Base-by-base conservation (phyloP, 192 early-diverging fungal genomes). In the Polychytrium aggregatum region DNA sequence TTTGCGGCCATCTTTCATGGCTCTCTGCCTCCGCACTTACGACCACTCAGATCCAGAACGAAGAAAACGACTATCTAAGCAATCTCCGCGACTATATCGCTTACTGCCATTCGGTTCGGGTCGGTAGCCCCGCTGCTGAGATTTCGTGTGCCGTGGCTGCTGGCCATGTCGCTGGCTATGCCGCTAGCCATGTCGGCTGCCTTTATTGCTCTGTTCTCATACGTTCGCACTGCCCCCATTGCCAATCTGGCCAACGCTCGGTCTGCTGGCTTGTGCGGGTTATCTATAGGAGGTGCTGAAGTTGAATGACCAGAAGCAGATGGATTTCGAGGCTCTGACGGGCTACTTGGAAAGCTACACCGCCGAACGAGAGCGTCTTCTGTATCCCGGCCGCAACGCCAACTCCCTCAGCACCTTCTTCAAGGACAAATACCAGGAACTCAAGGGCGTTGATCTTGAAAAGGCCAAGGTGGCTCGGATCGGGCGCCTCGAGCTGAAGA, bases 281-380 rank as follows among this genome's bases (percentile, higher is more conserved):
- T 45, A 28, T 24, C 24, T 60, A 70, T 11, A 66, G 81, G 84
- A 84, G 46, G 72, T 85, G 33, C 69, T 97, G 22, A 79, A 73
- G 48, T 53, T 74, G 44, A 65, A 92, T 18, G 94, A 97, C 64
- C 90, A 97, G 62, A 95, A 95, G 65, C 94, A 97, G 68, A 69
- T 92, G 7, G 94, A 97, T 68, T 82, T 82, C 60, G 91, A 97
- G 67, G 92, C 86, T 41, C 64, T 97, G 37, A 76, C 81, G 7
- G 70, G 72, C 42, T 91, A 83, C 37, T 62, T 92, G 41, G 76
- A 84, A 54, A 79, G 82, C 44, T 70, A 84, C 20, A 59, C 63
- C 0, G 52, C 74, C 0, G 90, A 97, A 40, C 74, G 81, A 33
- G 87, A 90, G 21, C 68, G 81, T 8, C 68, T 84, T 39, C 40